Base-by-base conservation (phyloP, 176 grass and related monocot genomes). In the Miscanthus lutarioriparius region DNA sequence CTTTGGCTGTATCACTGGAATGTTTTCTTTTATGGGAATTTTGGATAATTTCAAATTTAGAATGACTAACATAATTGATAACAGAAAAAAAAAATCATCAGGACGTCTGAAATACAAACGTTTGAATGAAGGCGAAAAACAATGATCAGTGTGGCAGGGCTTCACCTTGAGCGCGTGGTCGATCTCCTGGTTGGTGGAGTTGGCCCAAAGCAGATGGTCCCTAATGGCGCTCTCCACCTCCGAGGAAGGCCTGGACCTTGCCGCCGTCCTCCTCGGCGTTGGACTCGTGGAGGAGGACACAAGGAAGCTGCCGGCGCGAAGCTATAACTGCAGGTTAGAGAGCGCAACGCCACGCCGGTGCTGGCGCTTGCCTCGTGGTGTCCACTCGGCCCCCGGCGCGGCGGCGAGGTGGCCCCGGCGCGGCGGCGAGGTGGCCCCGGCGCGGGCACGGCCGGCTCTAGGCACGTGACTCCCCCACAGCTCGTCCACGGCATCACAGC, bases 111-210 rank as follows among this genome's bases (percentile, higher is more conserved):
- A 30, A 30, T 2, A 30, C 28, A 30, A 30, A 30, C 28, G 28
- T 30, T 1, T 30, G 28, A 1, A 77, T 17, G 10, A 17, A 28
- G 61, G 61, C 8, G 20, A 28, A 64, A 63, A 64, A 64, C 14
- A 2, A 25, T 2, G 64, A 30, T 4, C 7, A 33, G 54, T 58
- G 6, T 1, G 17, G 30, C 30, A 63, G n/a, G 5, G 4, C 14
- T 49, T 64, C 77, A 97, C 95, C 95, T 97, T 91, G 54, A 95
- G 92, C 15, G 95, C 95, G 76, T 90, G 79, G 77, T 97, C 95
- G 71, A 93, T 90, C 43, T 95, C 92, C 85, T 97, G 90, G 70
- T 80, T 40, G 72, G 87, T 76, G 77, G 95, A 89, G 72, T 88
- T 73, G 72, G 79, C 78, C 95, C 95, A 97, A 25, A 95, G 63